phyloP scores from a whole-genome alignment of 1,284 basidiomycete genomes.

The Papiliotrema nemorosa region DNA sequence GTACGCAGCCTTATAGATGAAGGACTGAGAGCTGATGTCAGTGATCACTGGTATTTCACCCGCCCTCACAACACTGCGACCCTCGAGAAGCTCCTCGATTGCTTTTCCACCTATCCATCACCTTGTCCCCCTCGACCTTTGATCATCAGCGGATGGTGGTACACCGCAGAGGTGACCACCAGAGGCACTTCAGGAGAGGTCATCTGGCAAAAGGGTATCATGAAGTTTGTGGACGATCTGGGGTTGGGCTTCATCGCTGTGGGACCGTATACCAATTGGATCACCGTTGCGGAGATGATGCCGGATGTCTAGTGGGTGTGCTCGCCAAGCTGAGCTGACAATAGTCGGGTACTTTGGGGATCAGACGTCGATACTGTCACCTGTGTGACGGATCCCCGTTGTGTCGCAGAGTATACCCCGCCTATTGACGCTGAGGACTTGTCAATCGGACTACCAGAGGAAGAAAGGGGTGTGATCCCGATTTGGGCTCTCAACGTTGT shows the following conservation, averaged over 20 bases:
- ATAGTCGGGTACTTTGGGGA: constrained; percentile 30
- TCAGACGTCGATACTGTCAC: constrained; percentile 25
- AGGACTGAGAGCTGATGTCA: neutral
- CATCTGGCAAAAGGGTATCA: constrained; percentile 31
- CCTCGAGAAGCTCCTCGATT: constrained; percentile 21
- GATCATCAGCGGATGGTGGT: constrained; percentile 36
- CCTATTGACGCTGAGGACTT: constrained; percentile 22
- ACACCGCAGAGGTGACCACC: constrained; percentile 17
- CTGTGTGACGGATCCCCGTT: constrained; percentile 43
- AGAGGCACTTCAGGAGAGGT: constrained; percentile 28
- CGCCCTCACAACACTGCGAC: constrained; percentile 17
- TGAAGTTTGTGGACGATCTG: constrained; percentile 6
- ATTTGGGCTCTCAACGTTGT: constrained; percentile 37
- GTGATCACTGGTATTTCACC: constrained; percentile 29
- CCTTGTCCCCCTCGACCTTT: constrained; percentile 32
- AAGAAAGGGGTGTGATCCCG: constrained; percentile 37
- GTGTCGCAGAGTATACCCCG: constrained; percentile 36
- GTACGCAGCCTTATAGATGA: constrained; percentile 14
- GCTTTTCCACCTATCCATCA: constrained; percentile 22
- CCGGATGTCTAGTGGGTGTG: constrained; percentile 35
- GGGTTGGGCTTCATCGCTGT: constrained; percentile 20
- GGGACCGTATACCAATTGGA: constrained; percentile 31
- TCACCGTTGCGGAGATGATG: constrained; percentile 34
- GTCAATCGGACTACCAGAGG: constrained; percentile 20
- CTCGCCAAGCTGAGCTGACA: neutral